Conservation (phyloP, 2,329 filamentous ascomycete genomes). For the Aspergillus texensis region DNA sequence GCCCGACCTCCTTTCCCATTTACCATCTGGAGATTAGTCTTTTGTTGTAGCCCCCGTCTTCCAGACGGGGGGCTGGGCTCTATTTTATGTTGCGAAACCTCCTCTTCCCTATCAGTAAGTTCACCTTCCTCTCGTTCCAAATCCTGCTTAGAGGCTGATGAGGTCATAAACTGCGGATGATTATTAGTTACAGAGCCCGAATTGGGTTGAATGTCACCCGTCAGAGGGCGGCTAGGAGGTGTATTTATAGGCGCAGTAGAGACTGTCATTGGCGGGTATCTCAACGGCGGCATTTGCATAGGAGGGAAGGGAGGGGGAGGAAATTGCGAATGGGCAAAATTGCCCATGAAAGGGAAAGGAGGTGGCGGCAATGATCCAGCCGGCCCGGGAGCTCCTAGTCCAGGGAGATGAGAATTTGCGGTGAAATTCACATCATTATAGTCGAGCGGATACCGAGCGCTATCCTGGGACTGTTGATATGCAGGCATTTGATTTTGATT, state of each 20-base stretch:
- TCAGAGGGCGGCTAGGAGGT: conserved; percentile 11
- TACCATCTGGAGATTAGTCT: neutral
- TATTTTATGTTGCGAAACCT: neutral
- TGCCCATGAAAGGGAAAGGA: conserved; percentile 33
- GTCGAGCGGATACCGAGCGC: conserved; percentile 19
- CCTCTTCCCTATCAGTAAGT: conserved; percentile 67
- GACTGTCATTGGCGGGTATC: conserved; percentile 25
- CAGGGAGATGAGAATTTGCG: conserved; percentile 34
- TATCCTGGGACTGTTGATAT: conserved; percentile 24
- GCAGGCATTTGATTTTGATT: conserved; percentile 27
- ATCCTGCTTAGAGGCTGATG: conserved; percentile 36
- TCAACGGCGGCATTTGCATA: conserved; percentile 27
- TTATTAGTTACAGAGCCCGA: conserved; percentile 12
- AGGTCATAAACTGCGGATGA: conserved; percentile 15
- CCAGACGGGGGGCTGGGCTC: neutral
- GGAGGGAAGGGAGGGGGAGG: conserved; percentile 37
- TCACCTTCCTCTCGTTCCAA: conserved; percentile 72
- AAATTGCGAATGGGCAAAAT: conserved; percentile 37
- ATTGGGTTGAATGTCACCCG: conserved; percentile 13
- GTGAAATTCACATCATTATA: conserved; percentile 29
- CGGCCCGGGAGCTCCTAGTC: conserved; percentile 27
- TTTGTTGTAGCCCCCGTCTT: neutral
- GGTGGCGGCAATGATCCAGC: conserved; percentile 30
- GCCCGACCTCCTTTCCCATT: too few species aligned
- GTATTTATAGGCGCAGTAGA: conserved; percentile 19